Percentiles rank a stretch among this genome's conserved stretches.
These are phyloP conservation scores for Trichoderma sp. DNA, from an alignment of 2,329 filamentous ascomycete species.

Conservation along the genomic window DNA sequence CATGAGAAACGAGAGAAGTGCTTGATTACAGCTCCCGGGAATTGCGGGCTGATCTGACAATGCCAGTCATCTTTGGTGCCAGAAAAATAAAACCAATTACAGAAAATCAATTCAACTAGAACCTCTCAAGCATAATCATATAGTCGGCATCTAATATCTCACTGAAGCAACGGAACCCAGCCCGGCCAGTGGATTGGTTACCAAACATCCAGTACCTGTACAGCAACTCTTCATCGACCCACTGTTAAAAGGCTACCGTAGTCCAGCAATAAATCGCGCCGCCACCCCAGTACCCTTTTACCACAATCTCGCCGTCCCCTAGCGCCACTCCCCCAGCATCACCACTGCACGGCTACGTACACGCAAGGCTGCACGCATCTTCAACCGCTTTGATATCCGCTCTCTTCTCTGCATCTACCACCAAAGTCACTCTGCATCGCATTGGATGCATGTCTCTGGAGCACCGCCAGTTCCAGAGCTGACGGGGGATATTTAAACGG, in stretches of 20 bases:
- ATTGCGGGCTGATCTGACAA: background rate
- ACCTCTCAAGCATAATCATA: no score
- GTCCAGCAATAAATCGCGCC: no score
- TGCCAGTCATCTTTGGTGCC: background rate
- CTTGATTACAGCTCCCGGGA: background rate
- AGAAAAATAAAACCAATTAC: background rate
- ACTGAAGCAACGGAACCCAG: no score
- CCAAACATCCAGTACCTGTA: background rate
- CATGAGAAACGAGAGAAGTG: background rate
- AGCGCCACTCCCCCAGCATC: background rate
- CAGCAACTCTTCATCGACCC: background rate
- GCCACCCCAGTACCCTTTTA: background rate
- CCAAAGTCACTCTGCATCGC: background rate
- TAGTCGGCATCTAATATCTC: background rate
- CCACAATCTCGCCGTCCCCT: background rate
- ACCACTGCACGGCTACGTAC: slow-evolving; percentile 15
- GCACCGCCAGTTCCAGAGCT: background rate
- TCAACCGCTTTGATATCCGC: background rate
- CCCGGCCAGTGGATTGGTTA: no score
- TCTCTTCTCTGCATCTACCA: background rate
- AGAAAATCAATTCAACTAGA: background rate
- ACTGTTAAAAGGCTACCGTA: background rate
- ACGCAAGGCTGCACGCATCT: slow-evolving; percentile 14
- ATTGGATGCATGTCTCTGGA: background rate
- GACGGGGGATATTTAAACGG: background rate